Base-by-base conservation (phyloP, 2,329 filamentous ascomycete genomes). In the Kalmusia sp. region DNA sequence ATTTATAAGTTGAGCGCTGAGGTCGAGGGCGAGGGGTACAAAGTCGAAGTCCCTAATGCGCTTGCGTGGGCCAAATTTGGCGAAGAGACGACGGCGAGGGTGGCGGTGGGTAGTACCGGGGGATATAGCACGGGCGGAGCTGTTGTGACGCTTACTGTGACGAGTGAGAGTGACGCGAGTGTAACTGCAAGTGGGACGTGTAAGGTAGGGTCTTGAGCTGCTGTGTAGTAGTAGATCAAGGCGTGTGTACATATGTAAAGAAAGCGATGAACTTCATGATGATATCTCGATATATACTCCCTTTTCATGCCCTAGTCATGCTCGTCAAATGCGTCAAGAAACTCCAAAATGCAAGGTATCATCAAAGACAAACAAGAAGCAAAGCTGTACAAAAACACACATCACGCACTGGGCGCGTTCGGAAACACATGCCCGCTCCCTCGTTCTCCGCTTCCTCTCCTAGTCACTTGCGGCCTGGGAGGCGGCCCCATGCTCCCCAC, bases 1-100 rank as follows among this genome's bases (percentile, higher is more conserved):
- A 76, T 83, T 24, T 83, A 79, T 65, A 71, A 80, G 9, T 64
- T 83, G n/a, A 72, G 67, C 15, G 79, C 78, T 1, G 58, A 70
- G 41, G 72, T 82, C 3, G 71, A 77, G 5, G 77, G 76, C 11
- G 64, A 73, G 2, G 81, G 81, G 0, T 83, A 80, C 81, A 69
- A 65, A 7, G 76, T 79, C 1, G 77, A 72, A 49, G 49, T 83
- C 14, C 70, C 69, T 7, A 73, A 72, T 51, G 70, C 63, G 33
- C 57, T 73, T 70, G 74, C 78, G 6, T 65, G 72, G 1, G 79
- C 76, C 0, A 67, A 73, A 45, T 79, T 77, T 31, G 81, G 79
- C 0, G 65, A 73, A 41, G 63, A 59, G 7, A 73, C 72, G 1
- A 68, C 53, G 3, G 77, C 76, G 3, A 69, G 69, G 11, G 78